These are phyloP conservation scores for Penicillium canescens DNA, from an alignment of 495 filamentous ascomycete species.

Conservation along the genomic window DNA sequence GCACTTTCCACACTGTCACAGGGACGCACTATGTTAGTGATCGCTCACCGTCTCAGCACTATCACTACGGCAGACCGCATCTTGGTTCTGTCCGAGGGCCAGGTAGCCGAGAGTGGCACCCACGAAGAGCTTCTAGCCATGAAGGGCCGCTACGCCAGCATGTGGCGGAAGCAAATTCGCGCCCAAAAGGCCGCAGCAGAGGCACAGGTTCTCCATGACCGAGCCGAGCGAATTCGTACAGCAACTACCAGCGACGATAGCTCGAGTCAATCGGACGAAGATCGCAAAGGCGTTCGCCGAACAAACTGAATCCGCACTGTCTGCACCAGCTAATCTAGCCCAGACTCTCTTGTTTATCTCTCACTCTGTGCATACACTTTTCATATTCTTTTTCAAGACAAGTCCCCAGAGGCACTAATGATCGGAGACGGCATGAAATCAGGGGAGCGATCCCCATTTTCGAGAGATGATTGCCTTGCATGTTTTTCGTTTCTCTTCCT, in stretches of 20 bases:
- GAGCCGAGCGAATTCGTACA: conserved; percentile 47
- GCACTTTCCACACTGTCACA: conserved; percentile 76
- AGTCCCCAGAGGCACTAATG: conserved; percentile 14
- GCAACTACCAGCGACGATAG: conserved; percentile 49
- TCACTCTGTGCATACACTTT: conserved; percentile 28
- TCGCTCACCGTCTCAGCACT: conserved; percentile 88
- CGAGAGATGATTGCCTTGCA: conserved; percentile 1
- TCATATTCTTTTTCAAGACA: conserved; percentile 16
- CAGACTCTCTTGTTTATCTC: conserved; percentile 18
- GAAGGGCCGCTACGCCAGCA: conserved; percentile 80
- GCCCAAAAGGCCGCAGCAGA: conserved; percentile 82
- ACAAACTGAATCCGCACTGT: conserved; percentile 17
- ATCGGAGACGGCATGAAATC: conserved; percentile 6
- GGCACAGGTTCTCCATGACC: conserved; percentile 57
- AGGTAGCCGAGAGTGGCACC: conserved; percentile 80
- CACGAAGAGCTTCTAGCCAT: conserved; percentile 78
- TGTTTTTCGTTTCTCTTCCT: conserved; percentile 7
- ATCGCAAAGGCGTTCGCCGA: conserved; percentile 37
- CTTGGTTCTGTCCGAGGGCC: conserved; percentile 82
- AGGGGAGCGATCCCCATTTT: neutral
- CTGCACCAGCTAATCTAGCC: conserved; percentile 16
- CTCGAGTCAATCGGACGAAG: conserved; percentile 54
- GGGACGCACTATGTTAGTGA: conserved; percentile 83
- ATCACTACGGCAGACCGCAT: conserved; percentile 96
- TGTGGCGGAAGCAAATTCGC: conserved; percentile 95